These are phyloP conservation scores for Bolboschoenoplectus hybrid DNA, from an alignment of 202 grass and related monocot genomes.

Conservation along the genomic window DNA sequence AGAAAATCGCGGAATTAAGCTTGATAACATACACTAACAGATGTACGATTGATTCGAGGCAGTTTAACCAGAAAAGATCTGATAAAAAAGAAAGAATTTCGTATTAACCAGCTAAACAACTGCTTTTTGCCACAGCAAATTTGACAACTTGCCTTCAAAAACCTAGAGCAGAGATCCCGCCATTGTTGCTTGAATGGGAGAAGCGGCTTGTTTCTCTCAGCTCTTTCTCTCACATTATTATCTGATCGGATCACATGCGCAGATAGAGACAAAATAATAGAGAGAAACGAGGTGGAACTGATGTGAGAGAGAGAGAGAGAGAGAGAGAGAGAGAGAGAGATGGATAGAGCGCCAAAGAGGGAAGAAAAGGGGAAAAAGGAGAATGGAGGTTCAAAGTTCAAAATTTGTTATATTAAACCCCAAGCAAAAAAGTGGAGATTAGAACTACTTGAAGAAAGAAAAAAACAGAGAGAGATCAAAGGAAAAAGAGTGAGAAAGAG, in stretches of 20 bases:
- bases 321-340: not conserved
- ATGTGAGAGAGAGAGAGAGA: conserved; percentile 33
- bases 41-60: conserved; percentile 18
- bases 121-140: too few species aligned
- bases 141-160: conserved; percentile 30
- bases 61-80: conserved; percentile 33
- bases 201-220: not conserved
- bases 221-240: conserved; percentile 32
- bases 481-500: conserved; percentile 38
- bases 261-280: conserved; percentile 41
- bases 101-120: conserved; percentile 35
- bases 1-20: conserved; percentile 34
- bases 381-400: conserved; percentile 36
- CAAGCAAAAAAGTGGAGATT: conserved; percentile 32
- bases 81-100: not conserved
- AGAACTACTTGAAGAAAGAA: not conserved
- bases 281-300: conserved; percentile 32
- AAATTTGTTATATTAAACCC: conserved; percentile 32
- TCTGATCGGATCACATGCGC: conserved; percentile 44
- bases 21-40: not conserved
- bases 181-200: conserved; percentile 26
- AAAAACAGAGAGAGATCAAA: conserved; percentile 11
- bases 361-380: conserved; percentile 40
- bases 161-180: conserved; percentile 35
- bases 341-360: conserved; percentile 45